These are phyloP conservation scores for Knufia petricola DNA, from an alignment of 2,329 filamentous ascomycete genomes.

Conservation along the genomic window DNA sequence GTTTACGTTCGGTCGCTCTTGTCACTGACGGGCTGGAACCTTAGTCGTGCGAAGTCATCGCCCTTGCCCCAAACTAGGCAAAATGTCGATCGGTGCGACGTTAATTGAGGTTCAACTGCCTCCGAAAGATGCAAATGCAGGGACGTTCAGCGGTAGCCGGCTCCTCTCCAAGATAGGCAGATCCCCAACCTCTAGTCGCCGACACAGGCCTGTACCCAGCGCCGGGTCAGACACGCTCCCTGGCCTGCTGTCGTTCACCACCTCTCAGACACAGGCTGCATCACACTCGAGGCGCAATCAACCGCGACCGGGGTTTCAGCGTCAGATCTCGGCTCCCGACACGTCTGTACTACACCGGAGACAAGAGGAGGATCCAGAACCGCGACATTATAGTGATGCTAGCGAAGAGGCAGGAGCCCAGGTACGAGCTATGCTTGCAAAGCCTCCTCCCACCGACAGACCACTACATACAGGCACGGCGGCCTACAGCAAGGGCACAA, in stretches of 20 bases:
- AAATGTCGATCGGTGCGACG: slow-evolving; percentile 5
- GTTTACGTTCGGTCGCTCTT: neutral
- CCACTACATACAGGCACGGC: neutral
- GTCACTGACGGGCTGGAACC: neutral
- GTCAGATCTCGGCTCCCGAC: slow-evolving; percentile 10
- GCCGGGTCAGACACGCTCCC: slow-evolving; percentile 2
- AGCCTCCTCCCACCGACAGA: neutral
- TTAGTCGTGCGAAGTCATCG: too few species aligned
- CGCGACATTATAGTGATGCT: slow-evolving; percentile 8
- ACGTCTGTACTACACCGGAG: slow-evolving; percentile 3
- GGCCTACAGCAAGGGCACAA: neutral
- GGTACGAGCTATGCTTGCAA: slow-evolving; percentile 1
- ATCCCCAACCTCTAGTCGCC: slow-evolving; percentile 18
- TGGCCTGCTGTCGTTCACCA: neutral
- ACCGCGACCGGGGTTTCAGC: slow-evolving; percentile 8
- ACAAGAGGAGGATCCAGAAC: neutral
- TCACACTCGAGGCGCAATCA: slow-evolving; percentile 1
- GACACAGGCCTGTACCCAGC: slow-evolving; percentile 16
- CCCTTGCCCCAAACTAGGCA: neutral
- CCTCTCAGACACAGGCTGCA: neutral
- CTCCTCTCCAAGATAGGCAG: slow-evolving; percentile 22
- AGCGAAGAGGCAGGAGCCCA: neutral
- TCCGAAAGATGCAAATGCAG: slow-evolving; percentile 5
- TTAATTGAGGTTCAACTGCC: slow-evolving; percentile 4
- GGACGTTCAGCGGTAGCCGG: slow-evolving; percentile 4